Base-by-base conservation (phyloP, 176 grass and related monocot genomes). In the Puya raimondii region DNA sequence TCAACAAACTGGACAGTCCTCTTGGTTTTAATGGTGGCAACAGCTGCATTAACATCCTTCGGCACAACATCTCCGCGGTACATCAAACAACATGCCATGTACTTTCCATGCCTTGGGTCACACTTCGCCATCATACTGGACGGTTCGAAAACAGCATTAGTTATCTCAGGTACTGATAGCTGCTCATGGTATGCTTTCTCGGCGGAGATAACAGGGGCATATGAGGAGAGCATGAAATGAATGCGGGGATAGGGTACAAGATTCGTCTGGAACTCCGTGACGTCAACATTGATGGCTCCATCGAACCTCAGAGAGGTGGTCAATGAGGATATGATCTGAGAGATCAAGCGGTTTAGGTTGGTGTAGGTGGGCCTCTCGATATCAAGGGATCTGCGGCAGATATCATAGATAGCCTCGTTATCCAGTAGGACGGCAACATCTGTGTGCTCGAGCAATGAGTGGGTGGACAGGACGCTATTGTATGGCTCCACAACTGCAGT, bases 151-250 rank as follows among this genome's bases (percentile, higher is more conserved):
- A 96, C 92, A 59, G 92, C 86, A 79, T 91, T 96, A 47, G 92
- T 96, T 69, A 96, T 96, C 81, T 96, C 92, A 71, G 92, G 92
- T 29, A 96, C 88, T 6, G 92, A 96, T 11, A 96, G 74, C 70
- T 96, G 92, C 83, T 96, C 92, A 76, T 96, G 92, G 88, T 96
- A 96, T 22, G 92, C 92, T 75, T 96, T 96, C 85, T 96, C 92
- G 0, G 92, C 92, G 68, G 92, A 96, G 73, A 96, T 96, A 23
- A 96, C 92, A 25, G 92, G 92, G 4, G 88, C 92, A 75, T 91
- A 96, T 23, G 92, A 96, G 16, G 92, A 96, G 50, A 96, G 88
- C 92, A 96, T 96, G 76, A 96, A 96, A 82, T 96, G 92, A 76
- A 96, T 96, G 4, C 92, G 85, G 27, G 92, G 92, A 74, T 96